Evolutionary conservation across 2,329 filamentous ascomycete species (phyloP).

Genomic region (Hypoxylon sp.): DNA sequence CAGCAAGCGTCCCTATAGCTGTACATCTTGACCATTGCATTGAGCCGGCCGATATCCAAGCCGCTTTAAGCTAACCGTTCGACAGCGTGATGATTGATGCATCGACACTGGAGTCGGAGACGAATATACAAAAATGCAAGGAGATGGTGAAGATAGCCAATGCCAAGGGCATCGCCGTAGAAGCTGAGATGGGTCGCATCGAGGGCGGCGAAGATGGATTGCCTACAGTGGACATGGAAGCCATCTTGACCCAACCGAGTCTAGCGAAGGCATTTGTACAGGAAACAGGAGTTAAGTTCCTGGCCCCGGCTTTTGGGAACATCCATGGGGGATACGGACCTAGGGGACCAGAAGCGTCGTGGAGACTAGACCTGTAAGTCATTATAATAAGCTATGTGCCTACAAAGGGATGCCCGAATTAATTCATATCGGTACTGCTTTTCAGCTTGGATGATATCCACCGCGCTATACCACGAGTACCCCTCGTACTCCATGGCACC

Average conservation of each 20-base stretch:
- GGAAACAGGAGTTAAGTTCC: constrained; percentile 74
- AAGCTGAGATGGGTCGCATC: constrained; percentile 74
- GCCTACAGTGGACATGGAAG: constrained; percentile 62
- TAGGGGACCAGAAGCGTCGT: constrained; percentile 44
- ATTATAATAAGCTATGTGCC: too few relatives aligned
- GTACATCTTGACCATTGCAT: constrained; percentile 68
- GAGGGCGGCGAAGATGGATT: constrained; percentile 76
- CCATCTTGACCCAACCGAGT: constrained; percentile 70
- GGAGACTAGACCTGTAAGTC: constrained; percentile 5
- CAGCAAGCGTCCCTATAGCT: constrained; percentile 60
- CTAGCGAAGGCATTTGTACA: constrained; percentile 73
- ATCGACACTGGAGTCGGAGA: constrained; percentile 74
- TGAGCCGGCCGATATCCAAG: constrained; percentile 43
- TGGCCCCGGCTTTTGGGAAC: constrained; percentile 80
- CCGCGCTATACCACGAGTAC: constrained; percentile 42
- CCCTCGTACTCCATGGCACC: constrained; percentile 63
- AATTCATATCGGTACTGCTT: background rate
- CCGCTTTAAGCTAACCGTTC: constrained; percentile 56
- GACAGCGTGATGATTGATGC: constrained; percentile 82
- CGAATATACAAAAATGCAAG: constrained; percentile 70
- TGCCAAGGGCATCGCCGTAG: constrained; percentile 68
- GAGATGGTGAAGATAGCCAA: constrained; percentile 70
- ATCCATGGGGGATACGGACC: constrained; percentile 77
- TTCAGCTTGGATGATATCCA: constrained; percentile 6
- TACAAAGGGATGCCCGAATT: too few relatives aligned